Conservation (phyloP, 2,329 filamentous ascomycete species). For the Colletotrichum echinochloae region DNA sequence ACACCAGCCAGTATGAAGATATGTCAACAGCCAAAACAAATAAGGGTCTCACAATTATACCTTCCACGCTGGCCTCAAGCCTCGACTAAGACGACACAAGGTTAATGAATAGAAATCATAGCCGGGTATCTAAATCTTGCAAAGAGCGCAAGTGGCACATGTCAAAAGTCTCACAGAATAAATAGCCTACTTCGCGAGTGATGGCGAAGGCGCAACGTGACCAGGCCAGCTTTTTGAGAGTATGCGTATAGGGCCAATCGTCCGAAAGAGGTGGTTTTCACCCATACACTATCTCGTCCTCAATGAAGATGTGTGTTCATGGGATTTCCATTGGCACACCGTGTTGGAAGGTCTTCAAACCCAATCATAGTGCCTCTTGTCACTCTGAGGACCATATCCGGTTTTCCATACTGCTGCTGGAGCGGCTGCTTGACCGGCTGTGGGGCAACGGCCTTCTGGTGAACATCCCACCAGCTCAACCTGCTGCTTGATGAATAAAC, state of each 20-base stretch:
- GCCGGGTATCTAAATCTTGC: background rate
- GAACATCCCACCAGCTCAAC: background rate
- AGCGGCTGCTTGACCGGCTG: background rate
- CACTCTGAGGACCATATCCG: no score
- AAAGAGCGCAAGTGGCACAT: background rate
- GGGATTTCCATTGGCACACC: background rate
- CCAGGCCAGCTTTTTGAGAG: background rate
- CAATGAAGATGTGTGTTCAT: background rate
- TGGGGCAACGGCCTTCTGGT: background rate
- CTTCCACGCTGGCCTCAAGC: background rate
- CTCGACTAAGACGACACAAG: background rate
- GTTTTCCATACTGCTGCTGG: no score
- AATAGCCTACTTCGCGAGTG: background rate
- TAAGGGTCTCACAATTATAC: background rate
- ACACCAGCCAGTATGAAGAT: no score
- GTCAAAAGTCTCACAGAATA: background rate
- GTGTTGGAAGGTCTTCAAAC: background rate
- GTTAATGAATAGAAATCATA: background rate
- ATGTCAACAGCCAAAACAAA: no score
- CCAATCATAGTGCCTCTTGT: background rate
- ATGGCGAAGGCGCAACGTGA: background rate
- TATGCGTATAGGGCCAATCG: background rate
- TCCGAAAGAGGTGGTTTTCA: background rate
- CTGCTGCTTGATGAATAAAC: background rate
- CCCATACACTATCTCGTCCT: background rate